phyloP scores from a whole-genome alignment of 2,329 filamentous ascomycete species.

The Aspergillus pseudotamarii region DNA sequence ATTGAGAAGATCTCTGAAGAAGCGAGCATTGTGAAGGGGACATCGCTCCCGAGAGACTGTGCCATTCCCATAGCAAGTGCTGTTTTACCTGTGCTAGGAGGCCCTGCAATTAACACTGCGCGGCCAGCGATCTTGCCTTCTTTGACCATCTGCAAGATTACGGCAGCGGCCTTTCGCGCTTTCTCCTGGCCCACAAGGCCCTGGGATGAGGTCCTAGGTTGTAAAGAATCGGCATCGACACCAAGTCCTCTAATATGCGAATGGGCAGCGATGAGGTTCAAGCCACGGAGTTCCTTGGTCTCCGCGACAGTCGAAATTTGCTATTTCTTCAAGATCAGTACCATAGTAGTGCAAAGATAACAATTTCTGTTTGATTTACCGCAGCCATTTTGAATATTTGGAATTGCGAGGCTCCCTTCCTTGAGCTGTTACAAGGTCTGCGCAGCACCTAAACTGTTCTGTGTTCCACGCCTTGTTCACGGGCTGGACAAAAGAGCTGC shows the following conservation, averaged over 20 bases:
- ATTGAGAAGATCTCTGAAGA: constrained; percentile 97
- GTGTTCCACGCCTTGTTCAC: constrained; percentile 16
- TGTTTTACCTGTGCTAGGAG: constrained; percentile 96
- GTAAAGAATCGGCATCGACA: constrained; percentile 87
- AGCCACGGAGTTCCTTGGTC: constrained; percentile 90
- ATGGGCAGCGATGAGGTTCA: constrained; percentile 97
- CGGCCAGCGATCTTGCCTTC: constrained; percentile 97
- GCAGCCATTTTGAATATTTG: constrained; percentile 37
- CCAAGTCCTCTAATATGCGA: constrained; percentile 96
- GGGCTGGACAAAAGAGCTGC: constrained; percentile 16
- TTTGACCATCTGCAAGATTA: constrained; percentile 98
- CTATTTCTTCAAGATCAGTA: constrained; percentile 37
- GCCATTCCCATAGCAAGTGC: constrained; percentile 99
- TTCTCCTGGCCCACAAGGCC: constrained; percentile 95
- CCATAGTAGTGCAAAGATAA: not conserved
- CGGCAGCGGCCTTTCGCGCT: constrained; percentile 91
- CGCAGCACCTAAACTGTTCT: constrained; percentile 16
- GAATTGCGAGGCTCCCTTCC: constrained; percentile 13
- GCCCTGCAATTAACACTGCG: constrained; percentile 91
- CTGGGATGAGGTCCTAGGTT: constrained; percentile 82
- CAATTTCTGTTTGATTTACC: constrained; percentile 28
- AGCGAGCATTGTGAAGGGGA: constrained; percentile 93
- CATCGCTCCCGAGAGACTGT: constrained; percentile 89
- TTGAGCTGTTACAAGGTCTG: constrained; percentile 8
- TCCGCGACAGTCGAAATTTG: constrained; percentile 84